Evolutionary conservation across 129 eudicot genomes (phyloP), one percentile per base, ranked within the genome.

Genomic region (Flaveria brownii): DNA sequence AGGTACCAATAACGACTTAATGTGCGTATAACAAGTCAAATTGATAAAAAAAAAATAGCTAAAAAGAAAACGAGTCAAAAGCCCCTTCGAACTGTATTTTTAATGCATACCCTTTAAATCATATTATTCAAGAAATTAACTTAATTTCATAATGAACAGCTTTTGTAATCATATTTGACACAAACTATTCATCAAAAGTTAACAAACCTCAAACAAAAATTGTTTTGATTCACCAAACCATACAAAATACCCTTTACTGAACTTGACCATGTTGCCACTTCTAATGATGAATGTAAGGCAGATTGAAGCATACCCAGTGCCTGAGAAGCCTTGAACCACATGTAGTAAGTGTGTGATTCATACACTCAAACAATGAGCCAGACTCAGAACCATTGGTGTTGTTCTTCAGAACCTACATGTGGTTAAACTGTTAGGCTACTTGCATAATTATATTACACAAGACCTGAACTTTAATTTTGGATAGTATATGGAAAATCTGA

Each of bases 281-380:
- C 23, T 30, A 36, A 30, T 14, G 7, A 64, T 33, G 23, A 30
- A 64, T 36, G 47, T 2, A 72, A 64, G 71, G 18, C 3, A 54
- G 60, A 78, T 18, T 30, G 47, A 61, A 72, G 63, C 55, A 73
- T 91, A 94, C 97, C 99, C 99, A 94, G 47, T 91, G 97, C 84
- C 97, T 83, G 45, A 94, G 85, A 83, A 94, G 91, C 80, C 99
- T 84, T 57, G 96, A 82, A 45, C 99, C 99, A 75, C 82, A 89
- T 69, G 77, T 57, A 2, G 99, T 94, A 56, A 84, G 80, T n/a
- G 99, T 94, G 54, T 87, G 85, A 72, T 91, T 85, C 94, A 94
- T 87, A 65, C 87, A 83, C 36, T 83, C 86, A 66, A 94, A 79
- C 80, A 94, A 85, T 30, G 97, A 82, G 50, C 99, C 99, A 73